phyloP scores from a whole-genome alignment of 129 eudicot genomes.

The Heracleum sosnowskyi region DNA sequence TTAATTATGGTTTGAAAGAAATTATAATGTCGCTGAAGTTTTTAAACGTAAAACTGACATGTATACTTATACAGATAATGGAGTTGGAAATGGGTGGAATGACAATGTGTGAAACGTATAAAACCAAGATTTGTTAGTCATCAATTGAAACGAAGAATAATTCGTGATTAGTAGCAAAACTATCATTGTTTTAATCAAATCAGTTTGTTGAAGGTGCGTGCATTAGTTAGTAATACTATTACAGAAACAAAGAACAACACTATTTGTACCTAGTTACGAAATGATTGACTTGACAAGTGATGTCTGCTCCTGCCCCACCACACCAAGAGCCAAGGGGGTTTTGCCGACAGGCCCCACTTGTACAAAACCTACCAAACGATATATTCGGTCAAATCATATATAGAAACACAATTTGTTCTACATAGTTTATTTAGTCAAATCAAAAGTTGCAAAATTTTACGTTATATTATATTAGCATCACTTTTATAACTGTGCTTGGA shows the following conservation, averaged over 20 bases:
- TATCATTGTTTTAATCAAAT: background rate
- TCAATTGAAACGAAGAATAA: background rate
- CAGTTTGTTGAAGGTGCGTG: background rate
- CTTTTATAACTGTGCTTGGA: too few species aligned
- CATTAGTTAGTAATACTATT: background rate
- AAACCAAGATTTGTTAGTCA: background rate
- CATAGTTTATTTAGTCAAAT: too few species aligned
- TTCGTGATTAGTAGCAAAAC: background rate
- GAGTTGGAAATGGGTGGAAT: background rate
- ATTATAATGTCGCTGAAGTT: background rate
- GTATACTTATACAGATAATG: background rate
- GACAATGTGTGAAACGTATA: background rate
- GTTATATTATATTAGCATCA: too few species aligned
- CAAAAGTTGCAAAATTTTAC: too few species aligned
- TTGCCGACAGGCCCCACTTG: background rate
- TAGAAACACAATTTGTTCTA: too few species aligned
- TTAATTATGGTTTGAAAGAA: background rate
- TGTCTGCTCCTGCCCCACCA: background rate
- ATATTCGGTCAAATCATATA: background rate
- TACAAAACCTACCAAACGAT: background rate
- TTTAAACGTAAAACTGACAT: background rate
- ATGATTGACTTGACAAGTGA: background rate
- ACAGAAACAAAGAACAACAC: background rate
- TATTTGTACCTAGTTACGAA: background rate
- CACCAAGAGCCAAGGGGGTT: background rate